Conservation (phyloP, 176 grass and related monocot genomes). For the Eragrostis nindensis region DNA sequence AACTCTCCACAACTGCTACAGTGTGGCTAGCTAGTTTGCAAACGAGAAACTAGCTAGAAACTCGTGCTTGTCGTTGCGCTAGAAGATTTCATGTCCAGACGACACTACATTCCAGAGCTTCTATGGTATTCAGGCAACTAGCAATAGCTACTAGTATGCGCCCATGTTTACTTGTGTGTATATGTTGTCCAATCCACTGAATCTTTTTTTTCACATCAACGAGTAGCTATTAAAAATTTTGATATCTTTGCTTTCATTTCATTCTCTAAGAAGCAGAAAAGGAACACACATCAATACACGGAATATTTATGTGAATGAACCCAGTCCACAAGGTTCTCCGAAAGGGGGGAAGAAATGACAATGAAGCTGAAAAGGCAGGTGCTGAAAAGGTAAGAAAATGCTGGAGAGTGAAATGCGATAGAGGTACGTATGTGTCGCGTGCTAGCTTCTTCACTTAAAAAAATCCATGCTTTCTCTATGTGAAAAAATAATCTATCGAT, state of each 20-base stretch:
- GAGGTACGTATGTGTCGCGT: too few species aligned
- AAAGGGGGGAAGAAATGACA: not conserved
- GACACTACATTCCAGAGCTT: not conserved
- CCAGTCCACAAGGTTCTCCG: not conserved
- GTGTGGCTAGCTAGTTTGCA: not conserved
- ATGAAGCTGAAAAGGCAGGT: not conserved
- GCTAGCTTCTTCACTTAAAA: too few species aligned
- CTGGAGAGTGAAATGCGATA: not conserved
- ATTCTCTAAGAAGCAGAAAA: not conserved
- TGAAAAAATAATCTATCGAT: too few species aligned
- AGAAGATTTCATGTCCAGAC: slow-evolving; percentile 17
- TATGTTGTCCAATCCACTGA: not conserved
- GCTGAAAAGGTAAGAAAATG: not conserved
- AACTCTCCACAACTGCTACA: too few species aligned
- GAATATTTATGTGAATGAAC: not conserved
- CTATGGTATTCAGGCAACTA: not conserved
- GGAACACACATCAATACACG: not conserved
- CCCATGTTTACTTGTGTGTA: not conserved
- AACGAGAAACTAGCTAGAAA: too few species aligned
- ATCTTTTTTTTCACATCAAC: not conserved
- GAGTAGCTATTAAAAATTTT: not conserved
- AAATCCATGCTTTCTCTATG: too few species aligned
- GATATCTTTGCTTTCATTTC: not conserved
- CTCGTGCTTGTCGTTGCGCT: slow-evolving; percentile 27
- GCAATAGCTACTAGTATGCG: not conserved